These are phyloP conservation scores for Sordaria brevicollis DNA, from an alignment of 495 filamentous ascomycete genomes.

Conservation along the genomic window DNA sequence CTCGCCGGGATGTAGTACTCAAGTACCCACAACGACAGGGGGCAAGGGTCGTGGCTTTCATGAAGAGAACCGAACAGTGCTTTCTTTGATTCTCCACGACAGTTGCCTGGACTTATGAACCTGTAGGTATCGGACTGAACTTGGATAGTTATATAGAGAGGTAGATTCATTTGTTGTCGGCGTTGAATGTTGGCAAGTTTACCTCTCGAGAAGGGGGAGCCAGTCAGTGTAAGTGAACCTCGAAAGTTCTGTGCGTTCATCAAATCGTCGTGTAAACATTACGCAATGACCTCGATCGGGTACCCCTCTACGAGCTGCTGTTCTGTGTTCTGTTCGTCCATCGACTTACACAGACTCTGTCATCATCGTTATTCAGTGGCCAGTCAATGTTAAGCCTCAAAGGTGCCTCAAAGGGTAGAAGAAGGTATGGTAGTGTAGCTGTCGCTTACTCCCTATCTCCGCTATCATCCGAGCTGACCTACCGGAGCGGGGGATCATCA, in stretches of 20 bases:
- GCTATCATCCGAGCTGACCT: not conserved
- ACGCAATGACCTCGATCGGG: not conserved
- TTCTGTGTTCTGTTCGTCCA: too few relatives aligned
- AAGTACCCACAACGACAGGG: not conserved
- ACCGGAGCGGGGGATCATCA: not conserved
- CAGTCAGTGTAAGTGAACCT: not conserved
- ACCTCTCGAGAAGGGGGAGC: not conserved
- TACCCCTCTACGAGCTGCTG: too few relatives aligned
- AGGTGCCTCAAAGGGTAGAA: not conserved
- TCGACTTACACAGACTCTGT: not conserved
- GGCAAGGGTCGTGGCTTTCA: not conserved
- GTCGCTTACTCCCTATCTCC: not conserved
- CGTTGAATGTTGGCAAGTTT: not conserved
- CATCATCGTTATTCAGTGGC: not conserved
- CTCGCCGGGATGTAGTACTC: fast-evolving
- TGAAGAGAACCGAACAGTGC: not conserved
- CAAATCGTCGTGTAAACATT: not conserved
- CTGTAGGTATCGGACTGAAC: too few relatives aligned
- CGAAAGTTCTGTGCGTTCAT: not conserved
- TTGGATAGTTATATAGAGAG: too few relatives aligned
- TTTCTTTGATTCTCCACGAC: not conserved
- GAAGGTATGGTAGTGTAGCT: too few relatives aligned
- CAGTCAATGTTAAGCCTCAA: not conserved
- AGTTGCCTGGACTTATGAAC: not conserved
- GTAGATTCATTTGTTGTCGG: too few relatives aligned